Conservation (phyloP, 352 stramenopile genomes). For the Pythium phragmitis region DNA sequence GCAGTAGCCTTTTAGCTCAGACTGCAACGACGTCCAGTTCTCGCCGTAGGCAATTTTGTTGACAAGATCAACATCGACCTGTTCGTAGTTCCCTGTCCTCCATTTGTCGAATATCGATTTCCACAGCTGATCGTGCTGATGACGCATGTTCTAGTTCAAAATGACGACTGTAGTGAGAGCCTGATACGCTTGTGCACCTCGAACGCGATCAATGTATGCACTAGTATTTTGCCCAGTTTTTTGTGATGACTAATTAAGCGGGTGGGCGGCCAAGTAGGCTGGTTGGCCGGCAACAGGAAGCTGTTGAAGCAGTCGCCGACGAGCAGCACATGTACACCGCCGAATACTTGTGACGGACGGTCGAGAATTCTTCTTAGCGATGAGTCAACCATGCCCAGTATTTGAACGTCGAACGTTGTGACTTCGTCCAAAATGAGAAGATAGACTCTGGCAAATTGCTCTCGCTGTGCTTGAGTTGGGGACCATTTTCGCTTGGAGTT, state of each 20-base stretch:
- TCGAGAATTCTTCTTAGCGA: conserved; percentile 3
- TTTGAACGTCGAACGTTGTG: conserved; percentile 17
- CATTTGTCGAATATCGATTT: conserved; percentile 12
- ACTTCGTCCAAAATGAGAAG: conserved; percentile 27
- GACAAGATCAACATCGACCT: conserved; percentile 6
- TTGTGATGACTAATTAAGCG: neutral
- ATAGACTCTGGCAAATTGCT: conserved; percentile 15
- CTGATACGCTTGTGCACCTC: neutral
- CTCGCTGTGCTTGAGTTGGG: conserved; percentile 11
- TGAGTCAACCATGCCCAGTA: conserved; percentile 16
- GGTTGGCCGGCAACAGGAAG: conserved; percentile 26
- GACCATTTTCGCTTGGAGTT: conserved; percentile 9
- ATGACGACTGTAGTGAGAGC: conserved; percentile 3
- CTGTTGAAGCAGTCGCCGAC: conserved; percentile 33
- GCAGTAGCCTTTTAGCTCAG: conserved; percentile 3
- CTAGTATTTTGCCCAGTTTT: neutral
- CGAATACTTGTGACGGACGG: conserved; percentile 8
- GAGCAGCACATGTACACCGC: conserved; percentile 27
- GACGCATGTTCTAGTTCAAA: conserved; percentile 18
- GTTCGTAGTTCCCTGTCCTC: neutral
- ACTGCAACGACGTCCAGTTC: too few relatives aligned
- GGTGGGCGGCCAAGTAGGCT: neutral
- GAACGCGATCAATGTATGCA: conserved; percentile 1
- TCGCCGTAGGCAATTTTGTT: neutral
- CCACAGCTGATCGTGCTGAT: conserved; percentile 3